Percentiles rank a stretch among this genome's conserved stretches.
Conservation (phyloP, 1,284 basidiomycete genomes). For the Rhodofomes roseus region DNA sequence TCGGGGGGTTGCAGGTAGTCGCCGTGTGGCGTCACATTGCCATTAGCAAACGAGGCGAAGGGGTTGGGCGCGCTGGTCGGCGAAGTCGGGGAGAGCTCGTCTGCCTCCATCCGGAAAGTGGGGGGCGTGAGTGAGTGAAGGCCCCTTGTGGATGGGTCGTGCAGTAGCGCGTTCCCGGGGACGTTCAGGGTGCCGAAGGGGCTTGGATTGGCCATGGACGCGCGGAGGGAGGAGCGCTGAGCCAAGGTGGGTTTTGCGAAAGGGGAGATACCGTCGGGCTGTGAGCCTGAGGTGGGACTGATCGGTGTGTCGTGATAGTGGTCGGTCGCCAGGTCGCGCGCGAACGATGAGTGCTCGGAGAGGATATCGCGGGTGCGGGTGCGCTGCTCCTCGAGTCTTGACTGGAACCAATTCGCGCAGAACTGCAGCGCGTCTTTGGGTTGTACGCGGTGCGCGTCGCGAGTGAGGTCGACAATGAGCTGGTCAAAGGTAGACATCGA, state of each 20-base stretch:
- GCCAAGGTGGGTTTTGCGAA: constrained; percentile 23
- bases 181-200: constrained; percentile 76
- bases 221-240: constrained; percentile 43
- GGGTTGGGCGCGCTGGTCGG: constrained; percentile 50
- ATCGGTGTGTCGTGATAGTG: constrained; percentile 57
- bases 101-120: constrained; percentile 54
- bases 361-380: constrained; percentile 66
- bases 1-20: constrained; percentile 66
- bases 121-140: constrained; percentile 34
- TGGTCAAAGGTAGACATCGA: constrained; percentile 71
- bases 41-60: constrained; percentile 38
- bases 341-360: constrained; percentile 41
- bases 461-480: constrained; percentile 83
- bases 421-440: constrained; percentile 91
- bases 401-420: constrained; percentile 95
- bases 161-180: constrained; percentile 69
- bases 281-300: constrained; percentile 29
- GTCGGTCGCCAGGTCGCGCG: constrained; percentile 52
- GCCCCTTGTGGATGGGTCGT: constrained; percentile 28
- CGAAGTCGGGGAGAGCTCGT: constrained; percentile 59
- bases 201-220: constrained; percentile 48
- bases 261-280: constrained; percentile 33
- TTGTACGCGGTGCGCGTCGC: constrained; percentile 81
- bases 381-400: constrained; percentile 79
- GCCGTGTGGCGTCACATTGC: constrained; percentile 38